phyloP scores from a whole-genome alignment of 1,284 basidiomycete genomes.

The Malassezia sympodialis region DNA sequence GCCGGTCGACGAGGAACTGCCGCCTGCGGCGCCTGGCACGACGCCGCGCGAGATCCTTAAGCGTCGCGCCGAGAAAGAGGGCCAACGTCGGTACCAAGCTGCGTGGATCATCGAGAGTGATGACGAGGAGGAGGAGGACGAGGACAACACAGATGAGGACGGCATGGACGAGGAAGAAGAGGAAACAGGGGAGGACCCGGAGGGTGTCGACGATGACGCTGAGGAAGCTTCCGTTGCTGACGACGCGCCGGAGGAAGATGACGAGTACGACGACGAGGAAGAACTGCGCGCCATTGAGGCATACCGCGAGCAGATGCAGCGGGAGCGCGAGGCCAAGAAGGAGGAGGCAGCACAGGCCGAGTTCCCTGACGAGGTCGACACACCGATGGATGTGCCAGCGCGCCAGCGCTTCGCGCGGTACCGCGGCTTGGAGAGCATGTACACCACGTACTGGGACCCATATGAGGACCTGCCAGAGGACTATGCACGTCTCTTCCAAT shows the following conservation, averaged over 20 bases:
- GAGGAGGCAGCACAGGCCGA: conserved; percentile 59
- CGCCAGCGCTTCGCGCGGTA: conserved; percentile 81
- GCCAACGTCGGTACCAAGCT: conserved; percentile 47
- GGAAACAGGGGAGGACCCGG: conserved; percentile 55
- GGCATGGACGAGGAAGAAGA: conserved; percentile 66
- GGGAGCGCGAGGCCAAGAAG: conserved; percentile 70
- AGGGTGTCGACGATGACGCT: conserved; percentile 33
- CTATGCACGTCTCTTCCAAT: conserved; percentile 91
- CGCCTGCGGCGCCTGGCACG: conserved; percentile 49
- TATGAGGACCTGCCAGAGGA: conserved; percentile 91
- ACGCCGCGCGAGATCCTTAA: conserved; percentile 40
- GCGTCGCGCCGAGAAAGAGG: conserved; percentile 46
- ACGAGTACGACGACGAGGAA: conserved; percentile 47
- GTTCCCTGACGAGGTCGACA: conserved; percentile 97
- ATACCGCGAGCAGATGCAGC: conserved; percentile 67
- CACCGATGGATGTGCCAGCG: conserved; percentile 76
- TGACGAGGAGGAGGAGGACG: conserved; percentile 29
- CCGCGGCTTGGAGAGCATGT: conserved; percentile 79
- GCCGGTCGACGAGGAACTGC: conserved; percentile 21
- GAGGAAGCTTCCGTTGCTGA: conserved; percentile 31
- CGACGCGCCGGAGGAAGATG: conserved; percentile 59
- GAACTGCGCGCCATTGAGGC: conserved; percentile 46
- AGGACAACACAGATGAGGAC: conserved; percentile 56
- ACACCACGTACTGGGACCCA: conserved; percentile 93
- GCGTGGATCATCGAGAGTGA: conserved; percentile 44